Base-by-base conservation (phyloP, 768 basidiomycete species). In the Leccinum sublutescens region DNA sequence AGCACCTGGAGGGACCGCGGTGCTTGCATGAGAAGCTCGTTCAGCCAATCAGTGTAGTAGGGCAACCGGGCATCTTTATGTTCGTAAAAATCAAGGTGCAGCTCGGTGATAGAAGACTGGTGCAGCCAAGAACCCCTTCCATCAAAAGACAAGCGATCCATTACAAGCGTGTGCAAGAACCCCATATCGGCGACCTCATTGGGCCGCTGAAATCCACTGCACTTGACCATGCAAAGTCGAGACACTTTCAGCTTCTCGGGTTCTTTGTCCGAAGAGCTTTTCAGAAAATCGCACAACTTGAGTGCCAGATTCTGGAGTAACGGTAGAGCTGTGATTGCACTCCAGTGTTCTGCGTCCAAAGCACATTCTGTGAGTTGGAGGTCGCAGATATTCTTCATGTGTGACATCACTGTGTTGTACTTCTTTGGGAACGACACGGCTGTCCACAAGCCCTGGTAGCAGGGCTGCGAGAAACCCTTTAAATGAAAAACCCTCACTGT, bases 271-370 rank as follows among this genome's bases (percentile, higher is more conserved):
- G 12, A 12, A 34, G 34, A 34, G n/a, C 40, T 43, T 19, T 8
- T 17, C n/a, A 19, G 15, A 43, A 43, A 43, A 43, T 0, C 0
- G 48, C 66, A 66, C 2, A 0, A 0, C 1, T 40, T 0, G 27
- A 72, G 70, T 11, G 50, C 29, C 2, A 71, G 60, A 14, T 49
- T n/a, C 49, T 68, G 54, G 48, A 71, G 71, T 17, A 29, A 48
- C 4, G 15, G n/a, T 2, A 70, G 50, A 5, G 49, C 8, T 27
- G 49, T 50, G 3, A 72, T 59, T 5, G 50, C 59, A 4, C 33
- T 1, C 66, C 71, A 71, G 49, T 70, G 53, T 1, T 58, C 53
- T 5, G 19, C 17, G 10, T 60, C 50, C 56, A 72, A 58, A 36
- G 50, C 45, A 11, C 61, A 60, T 2, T 5, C 1, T 1, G 14